A percentile compares a stretch with the other conserved stretches of the same genome.
Conservation (phyloP, 352 stramenopile genomes). For the Phytophthora citrophthora region DNA sequence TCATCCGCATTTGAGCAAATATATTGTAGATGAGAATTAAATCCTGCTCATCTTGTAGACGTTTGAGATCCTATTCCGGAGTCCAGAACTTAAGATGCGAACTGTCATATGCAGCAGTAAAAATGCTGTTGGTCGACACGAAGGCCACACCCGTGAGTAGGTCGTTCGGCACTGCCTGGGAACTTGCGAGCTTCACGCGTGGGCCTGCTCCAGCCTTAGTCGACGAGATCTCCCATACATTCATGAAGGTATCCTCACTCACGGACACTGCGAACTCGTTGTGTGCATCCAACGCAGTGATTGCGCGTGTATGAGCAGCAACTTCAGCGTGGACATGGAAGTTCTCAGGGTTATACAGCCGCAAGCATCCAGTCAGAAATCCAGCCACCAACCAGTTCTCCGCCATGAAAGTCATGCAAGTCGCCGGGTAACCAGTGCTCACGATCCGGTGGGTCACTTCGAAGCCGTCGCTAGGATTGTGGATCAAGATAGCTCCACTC, state of each 20-base stretch:
- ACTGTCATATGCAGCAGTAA: conserved; percentile 72
- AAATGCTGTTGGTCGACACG: conserved; percentile 47
- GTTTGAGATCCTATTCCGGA: conserved; percentile 43
- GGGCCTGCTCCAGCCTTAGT: conserved; percentile 25
- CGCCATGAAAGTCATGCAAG: conserved; percentile 57
- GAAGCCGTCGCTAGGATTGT: conserved; percentile 57
- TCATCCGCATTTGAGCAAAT: conserved; percentile 6
- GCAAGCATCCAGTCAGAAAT: conserved; percentile 66
- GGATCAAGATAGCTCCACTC: conserved; percentile 62
- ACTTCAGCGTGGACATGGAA: conserved; percentile 70
- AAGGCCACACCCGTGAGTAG: conserved; percentile 69
- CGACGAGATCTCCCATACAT: conserved; percentile 67
- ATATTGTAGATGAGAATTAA: conserved; percentile 32
- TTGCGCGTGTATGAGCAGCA: conserved; percentile 68
- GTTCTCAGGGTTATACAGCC: conserved; percentile 55
- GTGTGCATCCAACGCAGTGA: conserved; percentile 65
- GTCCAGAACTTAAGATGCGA: conserved; percentile 76
- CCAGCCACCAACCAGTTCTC: conserved; percentile 63
- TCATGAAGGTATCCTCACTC: conserved; percentile 81
- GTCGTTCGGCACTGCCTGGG: conserved; percentile 67
- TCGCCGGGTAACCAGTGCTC: conserved; percentile 51
- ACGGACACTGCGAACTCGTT: conserved; percentile 66
- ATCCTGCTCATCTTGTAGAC: conserved; percentile 13
- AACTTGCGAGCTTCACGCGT: conserved; percentile 62
- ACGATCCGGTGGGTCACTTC: conserved; percentile 68